Conservation (phyloP, 495 filamentous ascomycete genomes). For the Tuber umbilicatum region DNA sequence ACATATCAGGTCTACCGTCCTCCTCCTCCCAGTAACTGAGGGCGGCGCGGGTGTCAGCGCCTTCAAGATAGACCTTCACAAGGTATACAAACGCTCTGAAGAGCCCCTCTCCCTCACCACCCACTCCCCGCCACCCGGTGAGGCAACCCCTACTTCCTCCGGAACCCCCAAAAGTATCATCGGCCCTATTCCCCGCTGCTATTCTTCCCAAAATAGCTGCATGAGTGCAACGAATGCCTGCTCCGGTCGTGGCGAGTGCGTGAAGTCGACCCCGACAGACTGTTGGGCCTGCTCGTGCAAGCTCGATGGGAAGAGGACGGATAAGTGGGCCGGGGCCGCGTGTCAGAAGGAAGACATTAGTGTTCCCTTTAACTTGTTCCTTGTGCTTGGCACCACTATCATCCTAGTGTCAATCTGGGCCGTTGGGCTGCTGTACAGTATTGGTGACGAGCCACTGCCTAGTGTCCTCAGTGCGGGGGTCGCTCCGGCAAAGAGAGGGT, state of each 20-base stretch:
- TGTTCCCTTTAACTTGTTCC: slow-evolving; percentile 76
- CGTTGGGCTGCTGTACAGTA: slow-evolving; percentile 66
- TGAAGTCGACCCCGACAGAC: slow-evolving; percentile 45
- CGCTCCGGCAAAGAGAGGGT: slow-evolving; percentile 49
- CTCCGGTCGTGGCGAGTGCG: slow-evolving; percentile 67
- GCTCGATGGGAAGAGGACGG: slow-evolving; percentile 47
- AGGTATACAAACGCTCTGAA: slow-evolving; percentile 22
- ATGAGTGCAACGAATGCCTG: slow-evolving; percentile 60
- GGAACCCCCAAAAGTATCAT: slow-evolving; percentile 14
- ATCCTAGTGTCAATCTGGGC: slow-evolving; percentile 56
- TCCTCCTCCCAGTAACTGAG: slow-evolving; percentile 29
- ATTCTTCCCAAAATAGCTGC: slow-evolving; percentile 57
- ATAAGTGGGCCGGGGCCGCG: slow-evolving; percentile 70
- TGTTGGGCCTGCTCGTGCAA: slow-evolving; percentile 77
- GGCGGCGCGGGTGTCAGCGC: slow-evolving; percentile 6
- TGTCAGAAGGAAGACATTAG: slow-evolving; percentile 92
- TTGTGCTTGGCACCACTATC: slow-evolving; percentile 60
- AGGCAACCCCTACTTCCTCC: slow-evolving; percentile 10
- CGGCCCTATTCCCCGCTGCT: slow-evolving; percentile 53
- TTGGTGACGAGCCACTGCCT: slow-evolving; percentile 73
- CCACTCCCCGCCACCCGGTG: slow-evolving; percentile 8
- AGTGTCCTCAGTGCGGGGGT: slow-evolving; percentile 85
- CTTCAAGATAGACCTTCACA: slow-evolving; percentile 10
- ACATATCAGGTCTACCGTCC: slow-evolving; percentile 29
- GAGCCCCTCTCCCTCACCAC: slow-evolving; percentile 25